These are phyloP conservation scores for Crithidia acanthocephali DNA, from an alignment of 208 protist species.

Conservation along the genomic window DNA sequence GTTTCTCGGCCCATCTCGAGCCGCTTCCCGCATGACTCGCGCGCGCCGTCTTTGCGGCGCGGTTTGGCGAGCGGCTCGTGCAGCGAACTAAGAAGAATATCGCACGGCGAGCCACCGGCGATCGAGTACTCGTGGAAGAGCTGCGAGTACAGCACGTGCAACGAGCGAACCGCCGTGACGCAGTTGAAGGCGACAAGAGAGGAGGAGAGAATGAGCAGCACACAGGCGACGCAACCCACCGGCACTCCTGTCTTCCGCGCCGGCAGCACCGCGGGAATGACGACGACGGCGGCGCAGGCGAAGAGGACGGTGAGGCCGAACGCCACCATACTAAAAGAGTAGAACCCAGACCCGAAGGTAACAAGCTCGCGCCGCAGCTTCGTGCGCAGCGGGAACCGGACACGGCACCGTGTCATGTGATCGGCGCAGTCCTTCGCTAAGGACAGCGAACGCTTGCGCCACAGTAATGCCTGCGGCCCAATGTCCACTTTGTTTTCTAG, in stretches of 20 bases:
- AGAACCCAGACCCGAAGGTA: conserved; percentile 50
- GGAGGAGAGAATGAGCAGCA: conserved; percentile 53
- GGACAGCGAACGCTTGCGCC: conserved; percentile 71
- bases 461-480: conserved; percentile 70
- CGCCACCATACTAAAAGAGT: conserved; percentile 45
- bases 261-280: conserved; percentile 57
- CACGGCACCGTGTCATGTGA: conserved; percentile 52
- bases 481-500: conserved; percentile 72
- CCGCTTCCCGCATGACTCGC: conserved; percentile 18
- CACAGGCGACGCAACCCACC: conserved; percentile 50
- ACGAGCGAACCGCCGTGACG: conserved; percentile 40
- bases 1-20: conserved; percentile 55
- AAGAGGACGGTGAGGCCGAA: conserved; percentile 60
- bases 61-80: conserved; percentile 22
- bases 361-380: conserved; percentile 52
- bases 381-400: conserved; percentile 63
- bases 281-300: conserved; percentile 45
- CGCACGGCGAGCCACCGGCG: conserved; percentile 33
- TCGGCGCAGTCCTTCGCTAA: conserved; percentile 77
- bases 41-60: conserved; percentile 27
- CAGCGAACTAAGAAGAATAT: conserved; percentile 31
- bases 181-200: conserved; percentile 46
- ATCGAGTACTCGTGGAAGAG: conserved; percentile 58
- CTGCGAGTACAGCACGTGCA: conserved; percentile 62
- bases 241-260: conserved; percentile 39